Base-by-base conservation (phyloP, 352 stramenopile species). In the Pythium aphanidermatum region DNA sequence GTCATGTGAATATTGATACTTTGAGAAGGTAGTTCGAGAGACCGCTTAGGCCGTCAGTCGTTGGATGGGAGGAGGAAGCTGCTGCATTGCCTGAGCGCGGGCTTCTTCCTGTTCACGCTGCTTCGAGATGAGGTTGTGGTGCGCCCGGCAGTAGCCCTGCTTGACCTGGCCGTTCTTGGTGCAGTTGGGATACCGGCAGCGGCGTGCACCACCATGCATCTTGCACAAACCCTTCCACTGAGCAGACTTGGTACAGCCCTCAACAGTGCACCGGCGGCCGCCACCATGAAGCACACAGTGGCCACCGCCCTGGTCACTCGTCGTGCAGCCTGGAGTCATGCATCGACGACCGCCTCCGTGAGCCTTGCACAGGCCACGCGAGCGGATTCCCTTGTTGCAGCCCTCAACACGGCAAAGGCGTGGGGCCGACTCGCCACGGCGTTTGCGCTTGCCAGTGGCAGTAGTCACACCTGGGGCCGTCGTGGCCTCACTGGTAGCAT, bases 231-330 rank as follows among this genome's bases (percentile, higher is more conserved):
- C 81, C 14, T 76, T 70, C 57, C 74, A 89, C 25, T 92, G 81
- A 0, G 81, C 81, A 10, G 82, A 91, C 50, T 91, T 89, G 35
- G 71, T 77, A 65, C 83, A 95, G 17, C 74, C 78, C 33, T 82
- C 65, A 16, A 88, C 65, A 36, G 71, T 74, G 59, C 83, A 95
- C 21, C 78, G 74, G 2, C 72, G 70, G n/a, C 83, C 83, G 11
- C 83, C 83, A 12, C 83, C 83, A 49, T 95, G 83, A 2, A 86
- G 62, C 26, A 92, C 78, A 32, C 83, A 95, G 61, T 91, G 77
- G 13, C 83, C 83, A 9, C 83, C 83, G 24, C 83, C 83, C 43
- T 95, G 83, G 59, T 95, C 83, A 43, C 76, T 88, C 1, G 82
- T 92, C 1, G 72, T 84, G 52, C 83, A 95, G 0, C 75, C 79